These are phyloP conservation scores for Nemania serpens DNA, from an alignment of 2,329 filamentous ascomycete genomes.

Conservation along the genomic window DNA sequence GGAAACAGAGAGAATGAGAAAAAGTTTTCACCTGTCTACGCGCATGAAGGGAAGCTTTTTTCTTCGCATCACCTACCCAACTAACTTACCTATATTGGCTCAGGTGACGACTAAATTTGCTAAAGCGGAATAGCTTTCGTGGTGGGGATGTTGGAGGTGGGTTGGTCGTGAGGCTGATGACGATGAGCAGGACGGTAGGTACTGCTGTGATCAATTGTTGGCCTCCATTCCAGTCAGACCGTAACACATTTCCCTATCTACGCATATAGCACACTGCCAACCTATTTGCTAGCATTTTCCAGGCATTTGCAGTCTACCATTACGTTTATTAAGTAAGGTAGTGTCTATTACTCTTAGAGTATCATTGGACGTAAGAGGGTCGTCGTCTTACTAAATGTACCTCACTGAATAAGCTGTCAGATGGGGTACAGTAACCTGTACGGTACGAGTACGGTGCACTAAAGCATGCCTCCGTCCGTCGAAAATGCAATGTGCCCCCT, in stretches of 20 bases:
- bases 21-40: not conserved
- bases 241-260: not conserved
- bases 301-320: too few species aligned
- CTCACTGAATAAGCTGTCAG: not conserved
- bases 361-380: not conserved
- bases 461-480: not conserved
- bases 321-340: too few species aligned
- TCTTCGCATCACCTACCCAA: conserved; percentile 8
- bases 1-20: not conserved
- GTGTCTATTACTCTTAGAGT: not conserved
- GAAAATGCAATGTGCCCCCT: too few species aligned
- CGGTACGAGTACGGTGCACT: not conserved
- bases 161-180: conserved; percentile 27
- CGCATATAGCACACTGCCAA: not conserved
- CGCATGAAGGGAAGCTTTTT: not conserved
- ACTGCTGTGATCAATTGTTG: not conserved
- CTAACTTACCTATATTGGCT: not conserved
- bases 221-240: too few species aligned
- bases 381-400: too few species aligned
- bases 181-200: conserved; percentile 19
- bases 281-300: too few species aligned
- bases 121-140: conserved; percentile 14
- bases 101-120: conserved; percentile 25
- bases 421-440: not conserved
- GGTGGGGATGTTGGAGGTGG: conserved; percentile 17